Percentiles rank a stretch among this genome's conserved stretches.
Evolutionary conservation across 163 green algal genomes (phyloP).

Genomic region (Scenedesmus sp.): DNA sequence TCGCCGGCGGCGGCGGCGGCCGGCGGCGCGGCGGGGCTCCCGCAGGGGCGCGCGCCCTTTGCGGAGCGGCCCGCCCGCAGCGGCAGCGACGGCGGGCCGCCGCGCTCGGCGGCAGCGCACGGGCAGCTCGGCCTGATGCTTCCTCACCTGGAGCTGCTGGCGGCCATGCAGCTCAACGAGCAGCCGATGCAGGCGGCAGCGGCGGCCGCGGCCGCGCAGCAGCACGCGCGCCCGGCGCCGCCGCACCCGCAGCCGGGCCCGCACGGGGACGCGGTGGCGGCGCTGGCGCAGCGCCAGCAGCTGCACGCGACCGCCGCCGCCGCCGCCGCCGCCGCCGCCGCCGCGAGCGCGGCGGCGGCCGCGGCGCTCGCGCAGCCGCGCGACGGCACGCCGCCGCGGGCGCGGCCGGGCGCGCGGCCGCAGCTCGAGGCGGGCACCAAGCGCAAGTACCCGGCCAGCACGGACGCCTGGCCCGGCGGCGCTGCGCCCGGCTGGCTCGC

Average conservation of each 20-base stretch:
- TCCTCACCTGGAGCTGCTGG: conserved; percentile 23
- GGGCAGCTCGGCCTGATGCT: background rate
- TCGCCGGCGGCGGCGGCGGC: conserved; percentile 36
- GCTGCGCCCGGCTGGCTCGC: too few relatives aligned
- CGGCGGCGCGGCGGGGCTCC: background rate
- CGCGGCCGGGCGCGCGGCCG: background rate
- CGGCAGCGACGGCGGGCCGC: background rate
- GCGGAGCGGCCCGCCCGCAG: background rate
- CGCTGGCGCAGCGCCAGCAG: too few relatives aligned
- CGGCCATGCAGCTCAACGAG: conserved; percentile 38
- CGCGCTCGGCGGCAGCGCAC: background rate
- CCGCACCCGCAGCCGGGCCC: background rate
- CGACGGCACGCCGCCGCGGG: background rate
- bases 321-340: background rate
- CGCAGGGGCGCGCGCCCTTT: conserved; percentile 14
- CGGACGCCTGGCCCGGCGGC: too few relatives aligned
- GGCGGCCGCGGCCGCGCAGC: background rate
- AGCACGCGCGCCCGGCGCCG: background rate
- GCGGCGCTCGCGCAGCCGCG: too few relatives aligned
- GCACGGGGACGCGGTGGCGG: too few relatives aligned
- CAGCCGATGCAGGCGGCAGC: too few relatives aligned
- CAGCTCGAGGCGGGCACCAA: background rate
- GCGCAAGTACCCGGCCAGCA: conserved; percentile 3
- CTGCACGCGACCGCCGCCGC: background rate
- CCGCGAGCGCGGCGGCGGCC: background rate